Conservation (phyloP, 2,329 filamentous ascomycete species). For the Simplicillium aogashimaense region DNA sequence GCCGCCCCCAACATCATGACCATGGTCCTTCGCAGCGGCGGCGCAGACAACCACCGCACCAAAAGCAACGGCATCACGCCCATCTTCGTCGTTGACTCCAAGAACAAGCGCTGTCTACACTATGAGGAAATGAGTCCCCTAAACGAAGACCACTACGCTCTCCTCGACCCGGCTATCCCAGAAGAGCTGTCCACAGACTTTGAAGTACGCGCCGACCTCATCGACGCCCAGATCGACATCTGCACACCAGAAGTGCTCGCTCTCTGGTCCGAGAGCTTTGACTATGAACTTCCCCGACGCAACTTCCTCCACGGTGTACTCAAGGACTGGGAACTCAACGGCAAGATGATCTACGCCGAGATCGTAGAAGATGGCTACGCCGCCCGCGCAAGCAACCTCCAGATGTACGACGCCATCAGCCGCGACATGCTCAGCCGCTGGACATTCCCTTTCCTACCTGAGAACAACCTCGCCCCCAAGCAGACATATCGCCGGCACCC, state of each 20-base stretch:
- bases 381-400: conserved; percentile 74
- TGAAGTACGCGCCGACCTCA: conserved; percentile 75
- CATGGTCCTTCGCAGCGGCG: conserved; percentile 75
- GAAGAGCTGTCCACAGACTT: conserved; percentile 60
- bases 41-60: conserved; percentile 59
- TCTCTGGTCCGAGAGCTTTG: conserved; percentile 94
- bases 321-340: conserved; percentile 94
- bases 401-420: conserved; percentile 82
- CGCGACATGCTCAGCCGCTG: conserved; percentile 79
- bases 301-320: conserved; percentile 88
- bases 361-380: conserved; percentile 77
- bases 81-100: conserved; percentile 77
- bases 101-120: conserved; percentile 73
- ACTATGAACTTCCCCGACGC: conserved; percentile 81
- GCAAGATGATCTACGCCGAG: conserved; percentile 91
- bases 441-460: conserved; percentile 82
- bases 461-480: conserved; percentile 71
- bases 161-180: conserved; percentile 72
- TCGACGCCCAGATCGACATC: conserved; percentile 93
- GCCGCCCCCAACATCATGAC: conserved; percentile 98
- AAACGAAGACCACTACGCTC: conserved; percentile 53
- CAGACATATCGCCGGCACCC: conserved; percentile 66
- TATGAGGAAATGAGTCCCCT: conserved; percentile 83
- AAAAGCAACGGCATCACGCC: conserved; percentile 68
- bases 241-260: conserved; percentile 93